Conservation (phyloP, 1,139 yeast genomes). For the Saccharomyces pastorianus region DNA sequence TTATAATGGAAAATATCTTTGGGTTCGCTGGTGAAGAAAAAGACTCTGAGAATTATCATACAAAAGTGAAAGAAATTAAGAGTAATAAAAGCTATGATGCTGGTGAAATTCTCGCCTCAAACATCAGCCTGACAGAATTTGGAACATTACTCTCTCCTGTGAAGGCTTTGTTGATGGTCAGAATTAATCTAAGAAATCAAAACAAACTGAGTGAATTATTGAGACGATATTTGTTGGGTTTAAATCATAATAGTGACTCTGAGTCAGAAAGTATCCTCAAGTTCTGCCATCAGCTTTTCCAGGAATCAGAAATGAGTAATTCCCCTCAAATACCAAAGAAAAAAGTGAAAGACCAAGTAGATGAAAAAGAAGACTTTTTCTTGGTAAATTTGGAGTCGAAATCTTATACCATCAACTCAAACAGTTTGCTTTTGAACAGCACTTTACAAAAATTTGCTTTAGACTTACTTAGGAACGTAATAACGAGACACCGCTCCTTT, state of each 20-base stretch:
- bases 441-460: slow-evolving; percentile 71
- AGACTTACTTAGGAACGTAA: slow-evolving; percentile 66
- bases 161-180: slow-evolving; percentile 53
- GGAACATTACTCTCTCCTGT: slow-evolving; percentile 62
- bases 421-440: slow-evolving; percentile 42
- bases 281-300: slow-evolving; percentile 69
- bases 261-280: slow-evolving; percentile 52
- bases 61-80: slow-evolving; percentile 85
- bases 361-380: slow-evolving; percentile 51
- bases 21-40: slow-evolving; percentile 93
- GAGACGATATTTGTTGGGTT: slow-evolving; percentile 68
- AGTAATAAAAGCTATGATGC: slow-evolving; percentile 84
- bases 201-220: slow-evolving; percentile 72
- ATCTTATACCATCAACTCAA: slow-evolving; percentile 45
- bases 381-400: slow-evolving; percentile 58
- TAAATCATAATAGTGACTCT: slow-evolving; percentile 57
- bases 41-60: slow-evolving; percentile 85
- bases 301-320: slow-evolving; percentile 35
- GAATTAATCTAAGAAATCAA: slow-evolving; percentile 59
- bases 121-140: slow-evolving; percentile 55
- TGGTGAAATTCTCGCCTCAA: slow-evolving; percentile 65
- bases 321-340: slow-evolving; percentile 16
- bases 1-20: slow-evolving; percentile 86
- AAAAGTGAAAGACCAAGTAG: slow-evolving; percentile 24
- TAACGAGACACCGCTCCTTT: slow-evolving; percentile 52